phyloP scores from a whole-genome alignment of 2,329 filamentous ascomycete species.

The Cladorrhinum sp. region DNA sequence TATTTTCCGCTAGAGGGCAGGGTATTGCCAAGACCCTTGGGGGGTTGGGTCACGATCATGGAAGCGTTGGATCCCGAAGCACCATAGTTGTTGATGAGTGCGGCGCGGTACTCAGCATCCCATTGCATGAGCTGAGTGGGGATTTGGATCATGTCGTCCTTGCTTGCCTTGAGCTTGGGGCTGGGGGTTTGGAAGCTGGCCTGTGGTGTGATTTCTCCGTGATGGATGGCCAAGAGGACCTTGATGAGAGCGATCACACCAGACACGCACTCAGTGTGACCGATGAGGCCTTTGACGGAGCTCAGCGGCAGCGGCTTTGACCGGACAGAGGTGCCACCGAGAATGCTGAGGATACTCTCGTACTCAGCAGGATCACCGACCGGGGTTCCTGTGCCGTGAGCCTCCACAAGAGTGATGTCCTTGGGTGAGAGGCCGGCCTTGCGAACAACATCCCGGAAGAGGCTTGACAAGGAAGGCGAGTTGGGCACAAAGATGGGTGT shows the following conservation, averaged over 20 bases:
- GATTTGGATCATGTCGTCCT: background rate
- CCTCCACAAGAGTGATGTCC: constrained; percentile 19
- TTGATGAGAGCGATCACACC: constrained; percentile 34
- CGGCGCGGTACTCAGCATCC: background rate
- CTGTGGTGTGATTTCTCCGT: constrained; percentile 18
- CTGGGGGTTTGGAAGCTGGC: constrained; percentile 18
- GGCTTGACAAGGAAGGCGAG: constrained; percentile 16
- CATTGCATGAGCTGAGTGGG: background rate
- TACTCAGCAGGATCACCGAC: constrained; percentile 43
- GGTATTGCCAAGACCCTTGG: background rate
- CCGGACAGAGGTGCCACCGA: background rate
- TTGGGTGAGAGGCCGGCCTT: constrained; percentile 3
- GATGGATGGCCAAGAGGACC: constrained; percentile 22
- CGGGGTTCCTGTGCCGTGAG: constrained; percentile 42
- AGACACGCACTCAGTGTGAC: constrained; percentile 26
- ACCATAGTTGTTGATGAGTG: constrained; percentile 17
- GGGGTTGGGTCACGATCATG: background rate
- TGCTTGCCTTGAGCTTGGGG: constrained; percentile 12
- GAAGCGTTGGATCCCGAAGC: constrained; percentile 8
- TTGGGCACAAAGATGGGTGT: constrained; percentile 31
- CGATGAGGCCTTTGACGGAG: constrained; percentile 31
- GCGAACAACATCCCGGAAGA: constrained; percentile 10
- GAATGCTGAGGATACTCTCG: constrained; percentile 11
- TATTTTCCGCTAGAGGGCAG: background rate
- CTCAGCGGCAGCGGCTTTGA: constrained; percentile 11